Conservation (phyloP, 495 filamentous ascomycete genomes). For the Glutinoglossum americanum region DNA sequence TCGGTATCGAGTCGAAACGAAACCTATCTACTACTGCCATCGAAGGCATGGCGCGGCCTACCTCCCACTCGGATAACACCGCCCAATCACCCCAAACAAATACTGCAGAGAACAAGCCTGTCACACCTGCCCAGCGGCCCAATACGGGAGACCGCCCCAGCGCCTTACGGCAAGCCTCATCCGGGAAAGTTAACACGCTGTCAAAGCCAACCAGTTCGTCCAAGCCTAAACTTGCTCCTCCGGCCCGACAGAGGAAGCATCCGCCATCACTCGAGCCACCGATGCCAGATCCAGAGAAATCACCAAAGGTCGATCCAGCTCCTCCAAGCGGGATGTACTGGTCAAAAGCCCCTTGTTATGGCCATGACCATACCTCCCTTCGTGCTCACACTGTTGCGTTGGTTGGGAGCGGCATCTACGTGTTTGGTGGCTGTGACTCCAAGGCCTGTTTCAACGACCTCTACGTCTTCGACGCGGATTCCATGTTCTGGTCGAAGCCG, state of each 20-base stretch:
- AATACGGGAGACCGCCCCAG: neutral
- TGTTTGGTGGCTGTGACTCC: constrained; percentile 45
- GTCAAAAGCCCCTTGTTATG: constrained; percentile 35
- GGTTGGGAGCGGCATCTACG: constrained; percentile 36
- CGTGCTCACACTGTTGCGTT: constrained; percentile 41
- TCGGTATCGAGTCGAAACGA: neutral
- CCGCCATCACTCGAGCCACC: constrained; percentile 26
- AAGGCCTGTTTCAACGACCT: constrained; percentile 42
- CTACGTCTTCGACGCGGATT: constrained; percentile 42
- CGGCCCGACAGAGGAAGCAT: neutral
- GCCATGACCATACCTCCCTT: constrained; percentile 30
- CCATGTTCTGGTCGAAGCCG: constrained; percentile 39
- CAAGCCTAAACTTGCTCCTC: neutral
- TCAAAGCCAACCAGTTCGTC: neutral
- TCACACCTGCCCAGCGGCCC: neutral
- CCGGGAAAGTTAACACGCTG: constrained; percentile 4
- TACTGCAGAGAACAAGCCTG: neutral
- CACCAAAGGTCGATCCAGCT: constrained; percentile 33
- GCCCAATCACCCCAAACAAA: neutral
- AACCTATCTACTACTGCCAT: constrained; percentile 1
- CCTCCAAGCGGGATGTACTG: constrained; percentile 52
- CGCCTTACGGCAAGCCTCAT: constrained; percentile 1
- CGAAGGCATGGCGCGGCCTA: neutral
- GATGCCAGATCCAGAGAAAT: constrained; percentile 30
- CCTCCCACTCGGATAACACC: neutral